A percentile compares a stretch with the other conserved stretches of the same genome.
These are phyloP conservation scores for Xylaria palmicola DNA, from an alignment of 495 filamentous ascomycete species.

Conservation along the genomic window DNA sequence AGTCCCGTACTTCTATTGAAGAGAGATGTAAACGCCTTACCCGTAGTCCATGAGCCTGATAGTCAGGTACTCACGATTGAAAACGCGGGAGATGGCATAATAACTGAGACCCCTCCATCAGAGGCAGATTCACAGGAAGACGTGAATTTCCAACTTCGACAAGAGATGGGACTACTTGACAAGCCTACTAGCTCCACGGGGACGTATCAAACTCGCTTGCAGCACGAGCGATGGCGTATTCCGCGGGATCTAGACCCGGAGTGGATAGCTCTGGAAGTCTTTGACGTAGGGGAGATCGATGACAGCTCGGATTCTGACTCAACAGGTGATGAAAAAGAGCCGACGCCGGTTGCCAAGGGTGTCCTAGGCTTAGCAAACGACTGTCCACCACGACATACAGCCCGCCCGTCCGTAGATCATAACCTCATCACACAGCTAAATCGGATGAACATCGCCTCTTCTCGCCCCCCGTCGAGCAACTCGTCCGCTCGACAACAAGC, in stretches of 20 bases:
- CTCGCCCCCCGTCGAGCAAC: constrained; percentile 21
- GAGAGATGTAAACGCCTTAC: constrained; percentile 68
- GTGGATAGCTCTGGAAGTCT: constrained; percentile 95
- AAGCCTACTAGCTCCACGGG: background rate
- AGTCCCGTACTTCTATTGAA: constrained; percentile 87
- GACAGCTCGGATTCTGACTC: constrained; percentile 13
- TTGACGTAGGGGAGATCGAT: constrained; percentile 59
- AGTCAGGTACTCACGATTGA: constrained; percentile 13
- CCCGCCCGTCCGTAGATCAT: constrained; percentile 35
- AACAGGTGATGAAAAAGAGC: constrained; percentile 34
- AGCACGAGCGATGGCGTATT: constrained; percentile 54
- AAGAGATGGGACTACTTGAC: constrained; percentile 35
- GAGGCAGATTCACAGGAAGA: constrained; percentile 53
- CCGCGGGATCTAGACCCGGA: constrained; percentile 84
- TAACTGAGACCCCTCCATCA: constrained; percentile 11
- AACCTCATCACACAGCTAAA: constrained; percentile 41
- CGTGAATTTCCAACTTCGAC: constrained; percentile 65
- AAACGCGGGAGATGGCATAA: constrained; percentile 12
- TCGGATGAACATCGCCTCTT: constrained; percentile 36
- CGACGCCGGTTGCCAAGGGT: constrained; percentile 28
- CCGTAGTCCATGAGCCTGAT: background rate
- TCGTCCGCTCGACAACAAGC: constrained; percentile 5
- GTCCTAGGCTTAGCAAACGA: constrained; percentile 9
- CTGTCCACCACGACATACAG: constrained; percentile 15
- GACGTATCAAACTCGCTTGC: background rate